phyloP scores from a whole-genome alignment of 352 stramenopile species.

The Globisporangium yorkense region DNA sequence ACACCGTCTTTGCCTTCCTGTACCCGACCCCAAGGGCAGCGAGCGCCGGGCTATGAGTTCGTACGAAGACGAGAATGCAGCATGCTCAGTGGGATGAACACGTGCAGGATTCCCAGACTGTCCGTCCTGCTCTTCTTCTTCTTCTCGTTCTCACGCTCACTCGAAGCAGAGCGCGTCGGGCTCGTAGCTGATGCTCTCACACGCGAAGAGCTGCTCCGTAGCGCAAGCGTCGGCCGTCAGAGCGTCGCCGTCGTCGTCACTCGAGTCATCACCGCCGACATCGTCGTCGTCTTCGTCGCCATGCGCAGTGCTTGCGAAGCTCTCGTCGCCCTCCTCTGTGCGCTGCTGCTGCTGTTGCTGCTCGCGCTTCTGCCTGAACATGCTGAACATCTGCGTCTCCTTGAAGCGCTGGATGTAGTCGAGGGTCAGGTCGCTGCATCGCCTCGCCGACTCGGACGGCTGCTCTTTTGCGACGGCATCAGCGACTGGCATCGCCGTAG shows the following conservation, averaged over 20 bases:
- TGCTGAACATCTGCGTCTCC: conserved; percentile 83
- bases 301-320: not conserved
- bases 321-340: conserved; percentile 22
- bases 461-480: not conserved
- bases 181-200: conserved; percentile 6
- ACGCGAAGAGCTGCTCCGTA: conserved; percentile 2
- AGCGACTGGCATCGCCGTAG: no score
- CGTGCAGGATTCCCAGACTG: not conserved
- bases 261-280: conserved; percentile 14
- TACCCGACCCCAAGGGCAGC: not conserved
- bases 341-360: conserved; percentile 19
- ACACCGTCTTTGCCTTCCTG: no score
- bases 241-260: conserved; percentile 21
- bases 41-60: not conserved
- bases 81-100: no score
- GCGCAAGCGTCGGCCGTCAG: conserved; percentile 12
- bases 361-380: conserved; percentile 43
- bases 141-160: not conserved
- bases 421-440: conserved; percentile 42
- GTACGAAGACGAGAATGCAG: no score
- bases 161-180: not conserved
- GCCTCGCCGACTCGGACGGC: conserved; percentile 7
- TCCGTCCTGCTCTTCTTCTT: no score
- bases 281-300: conserved; percentile 20
- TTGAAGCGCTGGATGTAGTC: conserved; percentile 66